Base-by-base conservation (phyloP, 176 grass and related monocot species). In the Musa schizocarpa region DNA sequence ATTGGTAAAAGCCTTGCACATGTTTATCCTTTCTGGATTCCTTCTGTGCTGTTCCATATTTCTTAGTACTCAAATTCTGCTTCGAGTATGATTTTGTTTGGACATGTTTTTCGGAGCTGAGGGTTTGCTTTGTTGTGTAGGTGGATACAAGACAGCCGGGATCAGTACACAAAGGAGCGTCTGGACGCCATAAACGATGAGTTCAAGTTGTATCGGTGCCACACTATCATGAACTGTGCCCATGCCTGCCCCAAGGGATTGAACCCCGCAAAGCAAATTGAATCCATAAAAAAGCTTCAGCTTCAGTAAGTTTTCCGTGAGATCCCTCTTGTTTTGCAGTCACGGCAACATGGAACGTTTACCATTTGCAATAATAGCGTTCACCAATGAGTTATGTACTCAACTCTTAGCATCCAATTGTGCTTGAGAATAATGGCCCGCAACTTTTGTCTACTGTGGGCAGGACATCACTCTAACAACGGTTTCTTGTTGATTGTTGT, bases 91-190 rank as follows among this genome's bases (percentile, higher is more conserved):
- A 43, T 61, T 20, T 61, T 61, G 57, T 61, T 17, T 58, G 57
- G 57, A 61, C 2, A 21, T 61, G 13, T n/a, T 61, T n/a, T 21
- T 9, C 57, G n/a, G 2, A 61, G 57, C 57, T 19, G 10, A 16
- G n/a, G n/a, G 14, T n/a, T n/a, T 61, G 3, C 2, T 20, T n/a
- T 74, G 20, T 78, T 52, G 43, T 63, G 49, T 80, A 96, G 93
- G 83, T 92, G 93, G 93, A 96, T 96, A 69, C 87, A 96, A 66
- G 89, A 96, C 54, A 96, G 93, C 81, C 89, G 93, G 84, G 93
- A 96, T 53, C 82, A 96, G 78, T 96, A 78, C 87, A 96, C 92
- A 1, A 87, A 87, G 82, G 92, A 96, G 85, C 84, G 92, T 24
- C 81, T 96, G 52, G 93, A 96, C 1, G 54, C 81, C 34, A 82